These are phyloP conservation scores for Aspergillus sp. DNA, from an alignment of 2,329 filamentous ascomycete species.

Conservation along the genomic window DNA sequence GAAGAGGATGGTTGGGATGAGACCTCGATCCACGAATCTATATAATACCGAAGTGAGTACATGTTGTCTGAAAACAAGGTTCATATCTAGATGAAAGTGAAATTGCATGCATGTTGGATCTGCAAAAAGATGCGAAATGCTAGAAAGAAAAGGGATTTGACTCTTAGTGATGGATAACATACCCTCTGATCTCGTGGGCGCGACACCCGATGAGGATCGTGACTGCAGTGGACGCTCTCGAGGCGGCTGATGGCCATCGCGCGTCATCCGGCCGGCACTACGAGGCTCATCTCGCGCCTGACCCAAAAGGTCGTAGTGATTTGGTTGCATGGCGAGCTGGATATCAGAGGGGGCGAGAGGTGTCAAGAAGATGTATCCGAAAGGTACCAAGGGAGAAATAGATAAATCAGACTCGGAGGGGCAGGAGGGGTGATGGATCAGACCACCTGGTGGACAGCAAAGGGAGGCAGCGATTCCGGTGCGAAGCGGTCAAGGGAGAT, in stretches of 20 bases:
- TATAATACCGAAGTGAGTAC: constrained; percentile 43
- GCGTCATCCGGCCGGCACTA: constrained; percentile 27
- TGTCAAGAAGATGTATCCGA: constrained; percentile 3
- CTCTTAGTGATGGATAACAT: constrained; percentile 19
- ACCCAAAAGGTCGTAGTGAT: constrained; percentile 34
- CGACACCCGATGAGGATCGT: constrained; percentile 28
- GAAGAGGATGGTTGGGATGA: constrained; percentile 90
- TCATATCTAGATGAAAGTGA: constrained; percentile 4
- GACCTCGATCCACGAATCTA: constrained; percentile 96
- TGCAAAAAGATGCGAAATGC: constrained; percentile 1
- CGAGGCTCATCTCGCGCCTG: constrained; percentile 29
- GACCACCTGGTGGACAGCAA: neutral
- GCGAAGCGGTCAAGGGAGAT: neutral
- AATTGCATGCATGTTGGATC: constrained; percentile 15
- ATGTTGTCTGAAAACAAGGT: constrained; percentile 16
- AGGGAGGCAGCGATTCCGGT: neutral
- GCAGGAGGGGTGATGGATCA: neutral
- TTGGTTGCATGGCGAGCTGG: constrained; percentile 32
- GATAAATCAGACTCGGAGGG: neutral
- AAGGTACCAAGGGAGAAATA: neutral
- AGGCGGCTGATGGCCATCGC: constrained; percentile 26
- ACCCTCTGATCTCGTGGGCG: constrained; percentile 41
- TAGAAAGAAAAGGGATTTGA: constrained; percentile 2
- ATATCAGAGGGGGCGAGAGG: neutral
- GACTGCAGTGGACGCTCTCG: constrained; percentile 28